phyloP scores from a whole-genome alignment of 2,329 filamentous ascomycete species.

The Trichoderma aggressivum region DNA sequence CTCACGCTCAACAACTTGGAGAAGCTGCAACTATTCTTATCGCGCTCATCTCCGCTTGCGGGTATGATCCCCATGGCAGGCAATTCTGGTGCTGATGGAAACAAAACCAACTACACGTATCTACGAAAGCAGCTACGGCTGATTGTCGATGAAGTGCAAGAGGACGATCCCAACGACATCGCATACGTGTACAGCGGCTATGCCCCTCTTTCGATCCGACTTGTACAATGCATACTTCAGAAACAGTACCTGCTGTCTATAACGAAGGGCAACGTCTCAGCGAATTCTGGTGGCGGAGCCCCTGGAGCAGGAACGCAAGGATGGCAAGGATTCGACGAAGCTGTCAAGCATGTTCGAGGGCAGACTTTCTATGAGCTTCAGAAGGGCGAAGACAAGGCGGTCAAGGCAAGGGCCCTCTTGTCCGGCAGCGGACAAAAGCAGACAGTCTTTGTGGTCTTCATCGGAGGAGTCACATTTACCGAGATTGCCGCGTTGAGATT shows the following conservation, averaged over 20 bases:
- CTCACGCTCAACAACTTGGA: conserved; percentile 85
- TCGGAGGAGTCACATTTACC: conserved; percentile 94
- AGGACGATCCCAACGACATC: conserved; percentile 89
- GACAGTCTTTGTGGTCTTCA: conserved; percentile 91
- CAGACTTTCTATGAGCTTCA: conserved; percentile 90
- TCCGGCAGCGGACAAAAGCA: conserved; percentile 76
- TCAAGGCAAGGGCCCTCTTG: conserved; percentile 79
- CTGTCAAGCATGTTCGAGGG: conserved; percentile 81
- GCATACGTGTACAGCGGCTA: conserved; percentile 99
- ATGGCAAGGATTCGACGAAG: conserved; percentile 92
- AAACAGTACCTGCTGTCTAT: conserved; percentile 78
- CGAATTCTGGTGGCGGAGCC: conserved; percentile 26
- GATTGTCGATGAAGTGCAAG: conserved; percentile 94
- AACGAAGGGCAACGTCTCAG: conserved; percentile 57
- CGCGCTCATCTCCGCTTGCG: conserved; percentile 72
- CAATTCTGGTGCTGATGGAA: conserved; percentile 48
- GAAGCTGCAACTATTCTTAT: conserved; percentile 80
- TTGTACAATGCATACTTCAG: conserved; percentile 90
- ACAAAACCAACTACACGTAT: conserved; percentile 86
- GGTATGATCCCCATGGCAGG: conserved; percentile 75
- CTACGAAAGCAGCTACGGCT: conserved; percentile 81
- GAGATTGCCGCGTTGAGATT: conserved; percentile 94
- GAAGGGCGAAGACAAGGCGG: conserved; percentile 87
- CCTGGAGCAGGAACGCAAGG: conserved; percentile 65
- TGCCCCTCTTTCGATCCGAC: conserved; percentile 82